Evolutionary conservation across 441 rosid species (phyloP).

Genomic region (Croton laevigatus): DNA sequence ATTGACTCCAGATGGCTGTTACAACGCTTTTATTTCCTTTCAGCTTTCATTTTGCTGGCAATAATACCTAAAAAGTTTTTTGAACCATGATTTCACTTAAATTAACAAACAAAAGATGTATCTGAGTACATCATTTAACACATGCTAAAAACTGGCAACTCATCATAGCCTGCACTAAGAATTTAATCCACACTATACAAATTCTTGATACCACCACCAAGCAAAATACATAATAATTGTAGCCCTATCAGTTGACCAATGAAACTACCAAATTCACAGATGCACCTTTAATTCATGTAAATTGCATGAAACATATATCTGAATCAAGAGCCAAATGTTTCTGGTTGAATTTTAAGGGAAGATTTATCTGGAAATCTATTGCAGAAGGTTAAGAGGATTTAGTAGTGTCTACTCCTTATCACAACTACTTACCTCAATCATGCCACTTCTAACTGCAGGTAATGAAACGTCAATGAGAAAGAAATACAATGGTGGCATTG

Average conservation of each 20-base stretch:
- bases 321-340: not conserved
- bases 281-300: not conserved
- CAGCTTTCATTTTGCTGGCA: not conserved
- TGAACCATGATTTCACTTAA: not conserved
- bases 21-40: not conserved
- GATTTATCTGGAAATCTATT: not conserved
- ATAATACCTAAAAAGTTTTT: not conserved
- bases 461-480: slow-evolving; percentile 94
- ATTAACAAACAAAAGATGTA: not conserved
- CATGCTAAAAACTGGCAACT: not conserved
- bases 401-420: slow-evolving; percentile 19
- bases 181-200: not conserved
- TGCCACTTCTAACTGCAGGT: slow-evolving; percentile 86
- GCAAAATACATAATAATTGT: not conserved
- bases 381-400: slow-evolving; percentile 12
- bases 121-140: not conserved
- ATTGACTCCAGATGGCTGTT: not conserved
- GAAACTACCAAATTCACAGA: not conserved
- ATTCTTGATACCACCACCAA: slow-evolving; percentile 3
- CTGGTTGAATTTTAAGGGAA: not conserved
- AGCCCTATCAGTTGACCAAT: not conserved
- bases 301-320: slow-evolving; percentile 1
- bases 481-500: slow-evolving; percentile 96
- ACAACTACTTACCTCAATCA: slow-evolving; percentile 81
- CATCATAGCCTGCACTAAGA: not conserved